phyloP scores from a whole-genome alignment of 2,329 filamentous ascomycete species.

The Sclerotinia minor region DNA sequence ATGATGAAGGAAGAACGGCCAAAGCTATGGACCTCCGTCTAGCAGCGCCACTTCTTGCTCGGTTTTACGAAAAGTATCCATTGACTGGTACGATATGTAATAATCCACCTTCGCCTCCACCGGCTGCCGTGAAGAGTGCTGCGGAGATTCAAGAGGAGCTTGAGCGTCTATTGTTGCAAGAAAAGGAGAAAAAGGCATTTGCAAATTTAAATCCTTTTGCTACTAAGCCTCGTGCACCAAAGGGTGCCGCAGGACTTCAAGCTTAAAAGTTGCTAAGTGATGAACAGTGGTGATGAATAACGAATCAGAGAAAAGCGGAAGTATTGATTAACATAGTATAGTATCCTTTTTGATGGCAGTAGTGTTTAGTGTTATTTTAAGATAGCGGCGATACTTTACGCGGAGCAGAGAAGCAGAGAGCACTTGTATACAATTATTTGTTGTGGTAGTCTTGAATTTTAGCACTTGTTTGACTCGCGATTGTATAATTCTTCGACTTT shows the following conservation, averaged over 20 bases:
- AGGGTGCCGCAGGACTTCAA: neutral
- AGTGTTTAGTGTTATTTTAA: conserved; percentile 15
- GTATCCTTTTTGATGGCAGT: neutral
- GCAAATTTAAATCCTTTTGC: neutral
- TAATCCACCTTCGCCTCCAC: conserved; percentile 10
- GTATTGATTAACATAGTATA: conserved; percentile 17
- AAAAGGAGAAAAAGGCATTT: conserved; percentile 26
- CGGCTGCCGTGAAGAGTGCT: conserved; percentile 3
- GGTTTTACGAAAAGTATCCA: conserved; percentile 39
- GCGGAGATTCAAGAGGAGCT: conserved; percentile 25
- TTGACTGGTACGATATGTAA: conserved; percentile 36
- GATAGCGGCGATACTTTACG: conserved; percentile 12
- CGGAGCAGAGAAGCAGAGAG: conserved; percentile 12
- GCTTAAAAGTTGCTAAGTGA: conserved; percentile 8
- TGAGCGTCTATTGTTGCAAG: conserved; percentile 23
- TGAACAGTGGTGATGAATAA: neutral
- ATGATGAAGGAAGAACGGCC: conserved; percentile 33
- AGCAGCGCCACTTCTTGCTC: conserved; percentile 34
- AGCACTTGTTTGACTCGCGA: conserved; percentile 7
- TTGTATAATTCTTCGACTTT: neutral
- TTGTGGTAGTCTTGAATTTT: conserved; percentile 21
- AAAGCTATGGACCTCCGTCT: conserved; percentile 32
- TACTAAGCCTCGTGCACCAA: neutral
- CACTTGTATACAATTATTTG: conserved; percentile 16
- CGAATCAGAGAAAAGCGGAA: conserved; percentile 15